Evolutionary conservation across 495 filamentous ascomycete genomes (phyloP).

Genomic region (Hypoxylon crocopeplum): DNA sequence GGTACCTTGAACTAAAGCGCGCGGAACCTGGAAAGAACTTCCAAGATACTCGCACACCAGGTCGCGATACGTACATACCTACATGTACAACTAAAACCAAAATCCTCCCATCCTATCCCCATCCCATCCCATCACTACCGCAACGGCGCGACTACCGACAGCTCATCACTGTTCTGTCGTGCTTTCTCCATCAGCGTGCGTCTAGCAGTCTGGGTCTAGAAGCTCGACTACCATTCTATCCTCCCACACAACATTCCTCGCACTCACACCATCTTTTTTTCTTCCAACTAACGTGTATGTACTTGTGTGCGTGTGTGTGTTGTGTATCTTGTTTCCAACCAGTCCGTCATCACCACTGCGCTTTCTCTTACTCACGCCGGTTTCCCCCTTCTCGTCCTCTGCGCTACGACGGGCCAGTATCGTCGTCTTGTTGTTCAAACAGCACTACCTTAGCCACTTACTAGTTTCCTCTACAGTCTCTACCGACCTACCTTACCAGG

Average conservation of each 20-base stretch:
- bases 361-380: background rate
- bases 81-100: too few species aligned
- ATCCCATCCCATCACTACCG: slow-evolving; percentile 19
- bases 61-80: slow-evolving; percentile 32
- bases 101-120: slow-evolving; percentile 12
- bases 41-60: slow-evolving; percentile 19
- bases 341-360: slow-evolving; percentile 1
- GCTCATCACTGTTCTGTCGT: slow-evolving; percentile 28
- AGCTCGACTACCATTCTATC: slow-evolving; percentile 24
- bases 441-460: slow-evolving; percentile 10
- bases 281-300: too few species aligned
- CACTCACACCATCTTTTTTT: slow-evolving; percentile 27
- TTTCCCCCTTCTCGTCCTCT: background rate
- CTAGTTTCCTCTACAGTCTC: slow-evolving; percentile 32
- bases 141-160: slow-evolving; percentile 37
- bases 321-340: too few species aligned
- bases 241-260: slow-evolving; percentile 21
- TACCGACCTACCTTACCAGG: slow-evolving; percentile 31
- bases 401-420: slow-evolving; percentile 9
- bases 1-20: slow-evolving; percentile 22
- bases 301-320: too few species aligned
- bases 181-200: slow-evolving; percentile 34
- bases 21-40: slow-evolving; percentile 34
- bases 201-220: slow-evolving; percentile 33
- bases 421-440: slow-evolving; percentile 6